Evolutionary conservation across 768 basidiomycete genomes (phyloP).

Genomic region (Pisolithus microcarpus): DNA sequence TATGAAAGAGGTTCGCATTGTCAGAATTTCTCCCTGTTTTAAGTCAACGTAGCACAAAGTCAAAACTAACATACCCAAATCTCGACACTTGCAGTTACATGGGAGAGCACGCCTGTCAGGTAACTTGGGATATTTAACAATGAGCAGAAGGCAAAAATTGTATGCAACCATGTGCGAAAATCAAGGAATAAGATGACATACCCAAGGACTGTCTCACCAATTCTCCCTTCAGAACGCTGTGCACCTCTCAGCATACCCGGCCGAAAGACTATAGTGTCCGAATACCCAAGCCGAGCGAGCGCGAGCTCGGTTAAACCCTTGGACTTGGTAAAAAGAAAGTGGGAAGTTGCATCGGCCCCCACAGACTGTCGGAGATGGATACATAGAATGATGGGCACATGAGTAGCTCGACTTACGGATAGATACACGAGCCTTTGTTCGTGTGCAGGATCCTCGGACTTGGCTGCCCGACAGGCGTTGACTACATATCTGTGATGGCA

Average conservation of each 20-base stretch:
- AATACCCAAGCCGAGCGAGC: slow-evolving; percentile 60
- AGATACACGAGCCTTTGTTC: slow-evolving; percentile 63
- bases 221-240: slow-evolving; percentile 34
- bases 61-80: slow-evolving; percentile 35
- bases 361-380: slow-evolving; percentile 28
- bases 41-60: not conserved
- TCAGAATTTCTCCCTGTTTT: not conserved
- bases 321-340: slow-evolving; percentile 54
- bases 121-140: slow-evolving; percentile 20
- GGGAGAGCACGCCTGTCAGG: slow-evolving; percentile 32
- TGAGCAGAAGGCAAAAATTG: not conserved
- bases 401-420: slow-evolving; percentile 39
- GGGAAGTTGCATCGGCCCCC: slow-evolving; percentile 43
- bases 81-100: slow-evolving; percentile 30
- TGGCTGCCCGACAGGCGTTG: slow-evolving; percentile 62
- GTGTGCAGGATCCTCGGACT: slow-evolving; percentile 34
- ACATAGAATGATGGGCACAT: not conserved
- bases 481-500: slow-evolving; percentile 54
- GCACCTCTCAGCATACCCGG: slow-evolving; percentile 50
- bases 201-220: slow-evolving; percentile 38
- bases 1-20: not conserved
- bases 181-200: slow-evolving; percentile 21
- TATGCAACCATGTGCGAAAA: not conserved
- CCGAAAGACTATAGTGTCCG: slow-evolving; percentile 63
- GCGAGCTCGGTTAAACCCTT: slow-evolving; percentile 71